Evolutionary conservation across 1,139 yeast genomes (phyloP), one percentile per base, ranked within the genome.

Genomic region (Hansenula lynferdii): DNA sequence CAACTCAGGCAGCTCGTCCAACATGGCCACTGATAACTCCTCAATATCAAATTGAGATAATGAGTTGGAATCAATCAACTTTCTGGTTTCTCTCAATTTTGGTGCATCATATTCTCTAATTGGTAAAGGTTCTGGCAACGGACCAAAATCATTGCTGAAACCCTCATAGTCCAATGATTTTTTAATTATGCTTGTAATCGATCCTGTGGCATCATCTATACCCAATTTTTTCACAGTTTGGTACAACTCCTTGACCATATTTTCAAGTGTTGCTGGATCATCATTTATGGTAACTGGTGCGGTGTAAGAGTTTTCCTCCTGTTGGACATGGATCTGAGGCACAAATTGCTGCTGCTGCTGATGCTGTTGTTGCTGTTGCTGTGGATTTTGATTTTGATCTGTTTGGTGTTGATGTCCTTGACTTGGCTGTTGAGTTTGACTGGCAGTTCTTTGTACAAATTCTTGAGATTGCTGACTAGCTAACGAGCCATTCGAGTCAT

Each of bases 1-100:
- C 41, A 92, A 70, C 57, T 87, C 96, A 1, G 97, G 96, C 44
- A 94, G 72, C 60, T 92, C 97, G 47, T 80, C 84, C 48, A 86
- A 65, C 92, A 92, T 85, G 6, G 89, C 85, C 37, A 87, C 58
- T 12, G 95, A 89, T 37, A 89, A 66, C 47, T 81, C 92, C 57
- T 90, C 97, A 39, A 89, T 71, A 48, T 87, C 95, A 16, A 70
- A 57, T 34, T 62, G 64, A 1, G 60, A 39, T 42, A 65, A 44
- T 5, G 50, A 37, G 32, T 64, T 60, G 1, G 63, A 50, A 41
- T 78, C 84, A 44, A 80, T 71, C 14, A 62, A 52, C 51, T 78
- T 78, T 42, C 84, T 65, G 41, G 78, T 63, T 51, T 79, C 85
- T 53, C 72, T 56, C 42, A 92, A 68, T 45, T 80, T 84, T 11